Evolutionary conservation across 2,329 filamentous ascomycete species (phyloP).

Genomic region (Alternaria tenuissima): DNA sequence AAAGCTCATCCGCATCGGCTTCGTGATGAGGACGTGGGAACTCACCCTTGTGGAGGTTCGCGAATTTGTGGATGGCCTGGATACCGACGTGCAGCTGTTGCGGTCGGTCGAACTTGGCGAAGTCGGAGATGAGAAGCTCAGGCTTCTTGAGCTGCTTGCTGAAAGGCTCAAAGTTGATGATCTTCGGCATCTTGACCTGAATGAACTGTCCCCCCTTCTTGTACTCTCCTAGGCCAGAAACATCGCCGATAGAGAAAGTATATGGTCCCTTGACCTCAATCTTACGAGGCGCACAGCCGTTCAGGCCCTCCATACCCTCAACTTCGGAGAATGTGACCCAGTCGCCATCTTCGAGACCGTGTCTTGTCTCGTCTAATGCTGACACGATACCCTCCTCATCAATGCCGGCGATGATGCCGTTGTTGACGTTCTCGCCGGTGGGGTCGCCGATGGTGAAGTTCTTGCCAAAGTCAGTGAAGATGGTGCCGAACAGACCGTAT

Average conservation of each 20-base stretch:
- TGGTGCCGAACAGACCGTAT: slow-evolving; percentile 90
- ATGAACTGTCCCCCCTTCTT: slow-evolving; percentile 87
- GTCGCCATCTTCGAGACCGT: slow-evolving; percentile 95
- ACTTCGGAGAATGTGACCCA: slow-evolving; percentile 95
- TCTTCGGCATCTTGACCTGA: slow-evolving; percentile 98
- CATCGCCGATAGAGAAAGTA: slow-evolving; percentile 95
- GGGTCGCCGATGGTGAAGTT: slow-evolving; percentile 91
- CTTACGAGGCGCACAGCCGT: slow-evolving; percentile 84
- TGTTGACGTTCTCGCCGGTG: slow-evolving; percentile 86
- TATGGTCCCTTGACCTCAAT: slow-evolving; percentile 94
- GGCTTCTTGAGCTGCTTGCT: slow-evolving; percentile 82
- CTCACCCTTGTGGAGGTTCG: slow-evolving; percentile 72
- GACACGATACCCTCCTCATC: slow-evolving; percentile 91
- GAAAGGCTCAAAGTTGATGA: slow-evolving; percentile 86
- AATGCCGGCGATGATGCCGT: slow-evolving; percentile 88
- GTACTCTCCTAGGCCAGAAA: slow-evolving; percentile 86
- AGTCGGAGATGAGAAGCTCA: slow-evolving; percentile 91
- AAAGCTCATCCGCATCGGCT: slow-evolving; percentile 78
- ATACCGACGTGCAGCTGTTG: slow-evolving; percentile 91
- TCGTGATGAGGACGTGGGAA: slow-evolving; percentile 86
- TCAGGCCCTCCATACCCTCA: slow-evolving; percentile 89
- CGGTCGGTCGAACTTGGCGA: slow-evolving; percentile 96
- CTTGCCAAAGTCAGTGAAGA: slow-evolving; percentile 97
- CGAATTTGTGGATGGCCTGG: slow-evolving; percentile 89
- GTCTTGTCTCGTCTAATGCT: slow-evolving; percentile 90